A percentile compares a stretch with the other conserved stretches of the same genome.
Conservation (phyloP, 2,329 filamentous ascomycete species). For the Neonectria sp. region DNA sequence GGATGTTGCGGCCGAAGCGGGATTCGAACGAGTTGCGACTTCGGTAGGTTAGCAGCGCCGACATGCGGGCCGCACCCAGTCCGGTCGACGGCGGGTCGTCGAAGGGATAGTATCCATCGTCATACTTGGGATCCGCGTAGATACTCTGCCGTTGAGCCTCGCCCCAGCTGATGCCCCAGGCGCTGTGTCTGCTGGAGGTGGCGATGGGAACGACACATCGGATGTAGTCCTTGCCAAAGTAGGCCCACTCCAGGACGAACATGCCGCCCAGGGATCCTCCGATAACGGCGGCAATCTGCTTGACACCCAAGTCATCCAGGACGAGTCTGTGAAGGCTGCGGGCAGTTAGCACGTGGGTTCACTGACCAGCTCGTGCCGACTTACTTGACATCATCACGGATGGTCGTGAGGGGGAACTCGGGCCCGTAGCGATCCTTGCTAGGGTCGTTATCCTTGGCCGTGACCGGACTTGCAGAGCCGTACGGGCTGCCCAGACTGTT, state of each 20-base stretch:
- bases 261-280: constrained; percentile 91
- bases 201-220: constrained; percentile 86
- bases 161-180: constrained; percentile 93
- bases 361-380: neutral
- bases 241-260: constrained; percentile 93
- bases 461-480: constrained; percentile 90
- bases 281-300: constrained; percentile 83
- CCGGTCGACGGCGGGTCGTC: constrained; percentile 89
- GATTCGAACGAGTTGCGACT: constrained; percentile 98
- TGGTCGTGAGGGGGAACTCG: constrained; percentile 95
- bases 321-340: constrained; percentile 82
- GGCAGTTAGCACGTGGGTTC: constrained; percentile 34
- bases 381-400: constrained; percentile 95
- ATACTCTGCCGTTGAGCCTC: constrained; percentile 93
- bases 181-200: constrained; percentile 87
- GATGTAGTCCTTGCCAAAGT: constrained; percentile 90
- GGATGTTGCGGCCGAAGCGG: constrained; percentile 93
- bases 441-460: constrained; percentile 85
- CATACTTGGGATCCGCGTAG: constrained; percentile 98
- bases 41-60: constrained; percentile 93
- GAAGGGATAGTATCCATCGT: constrained; percentile 94
- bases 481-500: constrained; percentile 90
- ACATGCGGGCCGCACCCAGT: constrained; percentile 95
- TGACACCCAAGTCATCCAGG: constrained; percentile 84
- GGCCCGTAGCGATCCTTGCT: constrained; percentile 87